These are phyloP conservation scores for Polyporus arcularius DNA, from an alignment of 768 basidiomycete genomes.

Conservation along the genomic window DNA sequence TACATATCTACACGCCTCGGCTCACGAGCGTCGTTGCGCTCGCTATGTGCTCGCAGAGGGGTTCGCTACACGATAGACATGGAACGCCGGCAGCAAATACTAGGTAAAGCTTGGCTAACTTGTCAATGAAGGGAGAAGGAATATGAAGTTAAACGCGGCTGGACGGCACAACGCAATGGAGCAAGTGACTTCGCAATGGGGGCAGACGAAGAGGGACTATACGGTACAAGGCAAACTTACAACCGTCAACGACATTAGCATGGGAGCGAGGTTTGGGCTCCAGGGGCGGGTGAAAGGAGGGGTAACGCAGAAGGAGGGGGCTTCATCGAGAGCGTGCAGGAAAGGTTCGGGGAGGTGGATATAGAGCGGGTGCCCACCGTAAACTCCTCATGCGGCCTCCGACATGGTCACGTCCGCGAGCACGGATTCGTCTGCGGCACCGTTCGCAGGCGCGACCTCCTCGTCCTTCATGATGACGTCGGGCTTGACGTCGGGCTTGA, in stretches of 20 bases:
- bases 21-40: not conserved
- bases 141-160: not conserved
- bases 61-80: not conserved
- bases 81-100: not conserved
- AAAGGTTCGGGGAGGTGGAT: not conserved
- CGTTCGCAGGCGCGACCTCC: conserved; percentile 19
- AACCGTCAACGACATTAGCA: conserved; percentile 9
- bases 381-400: conserved; percentile 23
- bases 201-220: conserved; percentile 8
- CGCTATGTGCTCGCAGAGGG: not conserved
- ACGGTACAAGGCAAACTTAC: conserved; percentile 21
- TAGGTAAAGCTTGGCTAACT: not conserved
- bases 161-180: conserved; percentile 10
- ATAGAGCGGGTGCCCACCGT: not conserved
- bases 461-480: conserved; percentile 36
- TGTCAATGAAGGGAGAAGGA: not conserved
- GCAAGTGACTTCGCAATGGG: conserved; percentile 4
- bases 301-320: not conserved
- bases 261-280: conserved; percentile 7
- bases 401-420: conserved; percentile 32
- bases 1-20: not conserved
- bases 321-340: not conserved
- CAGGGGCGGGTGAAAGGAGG: not conserved
- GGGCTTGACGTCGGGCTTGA: conserved; percentile 43
- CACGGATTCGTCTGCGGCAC: conserved; percentile 25